These are phyloP conservation scores for Pleurotus eryngii DNA, from an alignment of 768 basidiomycete genomes.

Conservation along the genomic window DNA sequence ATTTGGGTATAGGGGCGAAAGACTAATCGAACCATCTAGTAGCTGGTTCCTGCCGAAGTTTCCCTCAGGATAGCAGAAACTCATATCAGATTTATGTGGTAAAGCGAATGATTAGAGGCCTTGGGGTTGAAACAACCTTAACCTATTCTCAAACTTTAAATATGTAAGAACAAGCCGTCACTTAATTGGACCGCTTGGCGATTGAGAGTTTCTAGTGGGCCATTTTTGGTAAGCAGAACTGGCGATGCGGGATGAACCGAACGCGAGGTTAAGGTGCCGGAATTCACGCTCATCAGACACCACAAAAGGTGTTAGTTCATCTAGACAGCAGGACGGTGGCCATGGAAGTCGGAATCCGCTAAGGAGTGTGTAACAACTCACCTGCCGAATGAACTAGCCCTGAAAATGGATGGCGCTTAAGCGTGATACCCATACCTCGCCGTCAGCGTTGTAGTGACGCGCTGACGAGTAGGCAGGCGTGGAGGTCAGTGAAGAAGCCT, in stretches of 20 bases:
- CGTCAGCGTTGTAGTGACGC: slow-evolving; percentile 69
- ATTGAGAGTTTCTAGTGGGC: slow-evolving; percentile 80
- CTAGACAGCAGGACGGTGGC: slow-evolving; percentile 84
- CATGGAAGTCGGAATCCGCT: slow-evolving; percentile 67
- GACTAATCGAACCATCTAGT: slow-evolving; percentile 88
- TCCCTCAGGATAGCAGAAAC: slow-evolving; percentile 71
- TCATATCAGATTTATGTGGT: slow-evolving; percentile 61
- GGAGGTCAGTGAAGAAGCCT: slow-evolving; percentile 76
- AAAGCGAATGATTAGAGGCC: slow-evolving; percentile 92
- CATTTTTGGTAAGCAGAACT: slow-evolving; percentile 76
- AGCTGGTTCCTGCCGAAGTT: slow-evolving; percentile 79
- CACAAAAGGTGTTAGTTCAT: slow-evolving; percentile 85
- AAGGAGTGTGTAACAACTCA: no score
- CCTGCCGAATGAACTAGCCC: slow-evolving; percentile 87
- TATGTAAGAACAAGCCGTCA: slow-evolving; percentile 82
- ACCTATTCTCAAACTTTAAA: slow-evolving; percentile 82
- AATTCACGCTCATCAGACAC: slow-evolving; percentile 84
- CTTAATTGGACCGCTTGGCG: slow-evolving; percentile 79
- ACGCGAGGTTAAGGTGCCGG: slow-evolving; percentile 73
- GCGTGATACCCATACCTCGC: slow-evolving; percentile 83
- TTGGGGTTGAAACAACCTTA: slow-evolving; percentile 87
- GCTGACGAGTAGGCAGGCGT: slow-evolving; percentile 76
- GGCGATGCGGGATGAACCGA: slow-evolving; percentile 70
- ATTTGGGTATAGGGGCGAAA: slow-evolving; percentile 95
- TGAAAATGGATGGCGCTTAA: slow-evolving; percentile 91